phyloP scores from a whole-genome alignment of 371 early-diverging fungal genomes.

The Rhizomucor pusillus region DNA sequence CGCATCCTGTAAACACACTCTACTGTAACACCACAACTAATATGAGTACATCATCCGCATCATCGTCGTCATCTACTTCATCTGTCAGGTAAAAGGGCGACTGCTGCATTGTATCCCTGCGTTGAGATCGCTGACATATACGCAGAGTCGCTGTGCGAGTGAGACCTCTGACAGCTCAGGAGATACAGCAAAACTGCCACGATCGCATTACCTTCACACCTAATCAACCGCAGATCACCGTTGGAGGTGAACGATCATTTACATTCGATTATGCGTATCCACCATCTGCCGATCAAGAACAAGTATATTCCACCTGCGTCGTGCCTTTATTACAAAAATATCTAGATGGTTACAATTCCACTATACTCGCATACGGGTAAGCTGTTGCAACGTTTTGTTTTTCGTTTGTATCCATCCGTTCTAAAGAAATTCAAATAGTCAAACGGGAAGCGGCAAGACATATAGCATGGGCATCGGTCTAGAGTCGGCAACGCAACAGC shows the following conservation, averaged over 20 bases:
- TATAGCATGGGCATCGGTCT: constrained; percentile 49
- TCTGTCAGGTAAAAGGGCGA: constrained; percentile 16
- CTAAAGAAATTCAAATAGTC: constrained; percentile 24
- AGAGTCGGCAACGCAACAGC: constrained; percentile 21
- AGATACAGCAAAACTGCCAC: constrained; percentile 58
- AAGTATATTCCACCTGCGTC: constrained; percentile 70
- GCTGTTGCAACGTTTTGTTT: constrained; percentile 12
- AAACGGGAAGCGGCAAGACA: constrained; percentile 60
- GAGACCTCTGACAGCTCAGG: constrained; percentile 61
- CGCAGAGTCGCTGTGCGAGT: constrained; percentile 28
- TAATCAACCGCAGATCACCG: constrained; percentile 59
- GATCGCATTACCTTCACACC: constrained; percentile 63
- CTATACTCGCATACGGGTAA: constrained; percentile 95
- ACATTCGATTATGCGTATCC: constrained; percentile 88
- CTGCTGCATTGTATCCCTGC: background rate
- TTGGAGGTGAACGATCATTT: constrained; percentile 67
- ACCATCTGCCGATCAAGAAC: constrained; percentile 62
- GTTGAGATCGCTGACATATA: background rate
- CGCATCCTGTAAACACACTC: constrained; percentile 19
- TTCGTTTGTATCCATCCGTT: constrained; percentile 3
- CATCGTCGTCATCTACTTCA: constrained; percentile 8
- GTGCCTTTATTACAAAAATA: constrained; percentile 77
- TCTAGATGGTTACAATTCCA: constrained; percentile 85
- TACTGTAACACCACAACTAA: background rate
- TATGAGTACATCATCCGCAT: background rate